Percentiles rank a stretch among this genome's conserved stretches.
Conservation (phyloP, 2,329 filamentous ascomycete species). For the Xylaria sp. region DNA sequence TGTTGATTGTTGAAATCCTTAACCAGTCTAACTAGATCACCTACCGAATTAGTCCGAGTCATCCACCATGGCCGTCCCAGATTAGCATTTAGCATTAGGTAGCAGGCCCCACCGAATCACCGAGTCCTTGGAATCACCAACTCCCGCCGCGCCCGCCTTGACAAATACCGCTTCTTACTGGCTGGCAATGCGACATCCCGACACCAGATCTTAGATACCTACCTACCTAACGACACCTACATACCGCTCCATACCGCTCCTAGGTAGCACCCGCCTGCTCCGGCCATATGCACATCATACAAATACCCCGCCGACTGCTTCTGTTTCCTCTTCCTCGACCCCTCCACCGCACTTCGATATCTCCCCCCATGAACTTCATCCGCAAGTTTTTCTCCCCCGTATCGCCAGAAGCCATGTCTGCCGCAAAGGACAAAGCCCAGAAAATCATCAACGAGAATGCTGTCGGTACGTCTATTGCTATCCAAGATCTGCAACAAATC, state of each 20-base stretch:
- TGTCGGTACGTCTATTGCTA: constrained; percentile 68
- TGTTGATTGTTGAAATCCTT: not conserved
- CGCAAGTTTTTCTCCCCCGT: constrained; percentile 74
- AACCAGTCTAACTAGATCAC: too few species aligned
- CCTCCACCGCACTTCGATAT: constrained; percentile 8
- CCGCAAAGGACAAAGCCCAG: constrained; percentile 85
- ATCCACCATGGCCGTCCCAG: not conserved
- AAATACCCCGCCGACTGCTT: constrained; percentile 36
- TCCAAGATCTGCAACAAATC: not conserved
- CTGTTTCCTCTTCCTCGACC: constrained; percentile 14
- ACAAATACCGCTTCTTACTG: constrained; percentile 30
- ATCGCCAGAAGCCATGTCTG: constrained; percentile 77
- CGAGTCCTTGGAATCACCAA: constrained; percentile 28
- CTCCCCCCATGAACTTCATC: constrained; percentile 59
- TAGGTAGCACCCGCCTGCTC: not conserved
- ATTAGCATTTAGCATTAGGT: not conserved
- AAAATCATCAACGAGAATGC: constrained; percentile 87
- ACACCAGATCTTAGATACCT: constrained; percentile 1
- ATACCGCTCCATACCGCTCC: not conserved
- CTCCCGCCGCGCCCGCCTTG: constrained; percentile 13
- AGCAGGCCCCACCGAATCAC: constrained; percentile 16
- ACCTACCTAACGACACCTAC: too few species aligned
- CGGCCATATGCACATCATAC: constrained; percentile 28
- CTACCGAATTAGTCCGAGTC: not conserved
- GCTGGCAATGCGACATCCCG: constrained; percentile 8